A percentile compares a stretch with the other conserved stretches of the same genome.
phyloP scores from a whole-genome alignment of 306 rosid genomes.

The Hippophae gyantsensis region DNA sequence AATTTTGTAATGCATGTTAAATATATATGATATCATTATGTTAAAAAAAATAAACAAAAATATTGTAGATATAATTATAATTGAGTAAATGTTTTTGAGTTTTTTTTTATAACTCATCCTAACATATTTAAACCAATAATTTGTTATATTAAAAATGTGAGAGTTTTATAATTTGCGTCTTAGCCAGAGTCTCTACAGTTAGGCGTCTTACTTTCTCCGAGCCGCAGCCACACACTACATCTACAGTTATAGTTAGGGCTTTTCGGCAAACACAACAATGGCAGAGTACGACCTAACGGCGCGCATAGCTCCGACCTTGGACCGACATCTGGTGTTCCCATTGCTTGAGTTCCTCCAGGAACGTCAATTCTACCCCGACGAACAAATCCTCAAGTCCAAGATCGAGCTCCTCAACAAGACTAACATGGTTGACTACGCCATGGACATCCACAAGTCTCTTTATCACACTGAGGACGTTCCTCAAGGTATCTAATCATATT shows the following conservation, averaged over 20 bases:
- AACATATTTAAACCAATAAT: too few species aligned
- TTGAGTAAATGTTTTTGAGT: too few species aligned
- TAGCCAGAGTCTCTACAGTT: too few species aligned
- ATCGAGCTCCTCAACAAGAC: constrained; percentile 86
- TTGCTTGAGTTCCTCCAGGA: constrained; percentile 85
- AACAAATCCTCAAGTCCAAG: constrained; percentile 74
- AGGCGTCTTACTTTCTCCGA: too few species aligned
- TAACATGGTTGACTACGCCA: constrained; percentile 92
- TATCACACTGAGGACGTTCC: constrained; percentile 88
- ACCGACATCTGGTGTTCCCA: constrained; percentile 80
- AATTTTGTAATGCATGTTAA: too few species aligned
- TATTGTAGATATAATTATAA: too few species aligned
- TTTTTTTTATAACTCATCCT: too few species aligned
- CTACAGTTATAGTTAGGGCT: neutral
- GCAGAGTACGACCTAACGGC: constrained; percentile 81
- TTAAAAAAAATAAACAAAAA: too few species aligned
- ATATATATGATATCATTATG: too few species aligned
- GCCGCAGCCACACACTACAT: too few species aligned
- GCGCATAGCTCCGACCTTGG: constrained; percentile 70
- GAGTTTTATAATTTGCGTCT: too few species aligned
- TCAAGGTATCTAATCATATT: constrained; percentile 22
- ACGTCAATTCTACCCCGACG: constrained; percentile 55
- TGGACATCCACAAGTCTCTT: constrained; percentile 88
- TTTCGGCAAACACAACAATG: constrained; percentile 31
- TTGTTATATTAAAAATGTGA: too few species aligned